Evolutionary conservation across 2,329 filamentous ascomycete genomes (phyloP).

Genomic region (Taxawa tesnikishii): DNA sequence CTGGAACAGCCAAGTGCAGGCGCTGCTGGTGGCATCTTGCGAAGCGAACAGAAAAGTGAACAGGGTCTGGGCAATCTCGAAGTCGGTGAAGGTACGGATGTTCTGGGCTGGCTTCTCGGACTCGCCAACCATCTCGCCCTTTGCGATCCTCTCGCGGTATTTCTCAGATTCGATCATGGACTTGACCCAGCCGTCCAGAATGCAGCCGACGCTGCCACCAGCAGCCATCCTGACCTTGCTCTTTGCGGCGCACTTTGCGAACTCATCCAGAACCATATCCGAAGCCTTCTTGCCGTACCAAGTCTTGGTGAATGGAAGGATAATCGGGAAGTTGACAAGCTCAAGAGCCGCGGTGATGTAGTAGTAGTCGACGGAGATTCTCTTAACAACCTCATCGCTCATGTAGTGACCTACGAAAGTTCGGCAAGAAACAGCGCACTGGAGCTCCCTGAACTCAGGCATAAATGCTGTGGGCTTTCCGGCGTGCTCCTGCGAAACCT

Average conservation of each 20-base stretch:
- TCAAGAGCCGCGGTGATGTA: constrained; percentile 91
- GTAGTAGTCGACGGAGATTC: constrained; percentile 94
- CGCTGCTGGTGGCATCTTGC: constrained; percentile 91
- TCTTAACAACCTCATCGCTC: constrained; percentile 77
- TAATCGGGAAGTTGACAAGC: constrained; percentile 96
- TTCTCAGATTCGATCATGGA: constrained; percentile 73
- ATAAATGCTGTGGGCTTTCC: constrained; percentile 78
- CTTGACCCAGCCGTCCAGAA: constrained; percentile 91
- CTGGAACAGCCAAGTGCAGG: constrained; percentile 92
- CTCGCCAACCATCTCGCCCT: constrained; percentile 48
- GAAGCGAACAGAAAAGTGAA: constrained; percentile 97
- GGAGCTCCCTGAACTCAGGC: constrained; percentile 82
- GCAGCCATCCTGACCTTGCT: constrained; percentile 70
- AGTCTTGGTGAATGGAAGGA: constrained; percentile 81
- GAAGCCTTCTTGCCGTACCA: constrained; percentile 93
- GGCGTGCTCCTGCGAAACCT: constrained; percentile 54
- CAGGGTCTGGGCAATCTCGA: constrained; percentile 83
- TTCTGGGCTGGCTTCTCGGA: constrained; percentile 72
- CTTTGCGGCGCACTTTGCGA: constrained; percentile 79
- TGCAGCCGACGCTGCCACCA: constrained; percentile 76
- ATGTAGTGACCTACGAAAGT: constrained; percentile 98
- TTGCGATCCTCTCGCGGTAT: constrained; percentile 67
- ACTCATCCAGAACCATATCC: constrained; percentile 78
- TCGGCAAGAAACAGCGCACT: constrained; percentile 87
- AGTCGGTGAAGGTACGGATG: constrained; percentile 77